Evolutionary conservation across 163 green algal genomes (phyloP), one percentile per base, ranked within the genome.

Genomic region (Chlorella variabilis): DNA sequence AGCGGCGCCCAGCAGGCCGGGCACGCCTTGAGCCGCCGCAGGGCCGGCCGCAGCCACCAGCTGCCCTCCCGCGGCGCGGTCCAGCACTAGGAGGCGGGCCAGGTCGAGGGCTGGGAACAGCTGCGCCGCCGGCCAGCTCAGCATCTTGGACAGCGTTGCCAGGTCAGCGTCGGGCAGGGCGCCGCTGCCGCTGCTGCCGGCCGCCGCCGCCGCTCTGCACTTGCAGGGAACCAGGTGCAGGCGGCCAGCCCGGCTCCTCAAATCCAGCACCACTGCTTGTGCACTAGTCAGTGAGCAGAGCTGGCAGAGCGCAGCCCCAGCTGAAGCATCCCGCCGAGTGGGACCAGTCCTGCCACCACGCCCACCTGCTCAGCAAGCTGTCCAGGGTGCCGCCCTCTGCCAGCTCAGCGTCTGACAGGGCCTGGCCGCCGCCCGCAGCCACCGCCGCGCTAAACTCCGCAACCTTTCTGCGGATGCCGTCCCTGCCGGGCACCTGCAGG

Each of bases 21-120:
- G 59, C 13, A 31, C 21, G 15, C 23, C 39, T 2, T 71, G 70
- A 6, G 71, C 77, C 1, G 48, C 33, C 36, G 90, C 54, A 3
- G 51, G n/a, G 33, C 82, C 85, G 18, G 83, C 87, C 23, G 45
- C 71, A 1, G 77, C 62, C 0, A 87, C 90, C 62, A 85, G 62
- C 38, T 45, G 36, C 68, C 29, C 69, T 13, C 62, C 80, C 2
- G 69, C 34, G 0, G 29, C 25, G 76, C 85, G 45, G 69, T 89
- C 62, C 70, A 95, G 85, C 5, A 82, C 76, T 27, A 89, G 38
- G 41, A 93, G 73, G 54, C 93, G 87, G 3, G 87, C 81, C 21
- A 95, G 81, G 83, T 96, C 93, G 15, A 95, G 78, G 0, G 81
- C 87, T 7, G 93, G 93, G 78, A 95, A 96, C 9, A 96, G 69